phyloP scores from a whole-genome alignment of 768 basidiomycete species.

The Pilatotrama ljubarskyi region DNA sequence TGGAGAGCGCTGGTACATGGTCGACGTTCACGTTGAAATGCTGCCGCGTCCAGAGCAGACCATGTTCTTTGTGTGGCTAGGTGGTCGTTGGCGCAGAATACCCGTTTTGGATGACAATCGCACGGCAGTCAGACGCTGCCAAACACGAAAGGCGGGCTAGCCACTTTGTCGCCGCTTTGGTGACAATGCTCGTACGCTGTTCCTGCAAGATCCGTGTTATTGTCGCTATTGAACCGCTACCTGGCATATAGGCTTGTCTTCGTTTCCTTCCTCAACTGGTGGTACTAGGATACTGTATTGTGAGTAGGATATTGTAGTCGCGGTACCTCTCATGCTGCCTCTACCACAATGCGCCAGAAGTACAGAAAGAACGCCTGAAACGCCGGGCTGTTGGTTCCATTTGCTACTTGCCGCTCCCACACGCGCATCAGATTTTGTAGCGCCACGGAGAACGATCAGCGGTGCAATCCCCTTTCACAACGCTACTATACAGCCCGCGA shows the following conservation, averaged over 20 bases:
- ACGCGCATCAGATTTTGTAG: slow-evolving; percentile 1
- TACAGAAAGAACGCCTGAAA: background rate
- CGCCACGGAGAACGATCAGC: slow-evolving; percentile 16
- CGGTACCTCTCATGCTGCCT: no score
- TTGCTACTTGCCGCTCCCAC: slow-evolving; percentile 1
- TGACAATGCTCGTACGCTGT: background rate
- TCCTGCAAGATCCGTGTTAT: background rate
- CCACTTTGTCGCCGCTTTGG: background rate
- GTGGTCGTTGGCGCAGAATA: background rate
- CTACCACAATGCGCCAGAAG: background rate
- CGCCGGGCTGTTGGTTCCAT: background rate
- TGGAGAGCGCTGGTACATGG: slow-evolving; percentile 6
- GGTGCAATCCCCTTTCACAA: slow-evolving; percentile 2
- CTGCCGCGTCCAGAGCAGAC: background rate
- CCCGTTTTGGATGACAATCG: background rate
- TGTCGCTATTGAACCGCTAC: slow-evolving; percentile 5
- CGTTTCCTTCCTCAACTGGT: no score
- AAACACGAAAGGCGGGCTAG: background rate
- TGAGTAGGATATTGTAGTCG: no score
- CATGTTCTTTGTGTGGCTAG: slow-evolving; percentile 13
- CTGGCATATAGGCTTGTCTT: background rate
- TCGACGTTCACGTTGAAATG: slow-evolving; percentile 5
- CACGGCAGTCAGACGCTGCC: background rate
- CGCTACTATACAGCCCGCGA: background rate
- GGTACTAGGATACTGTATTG: no score